Base-by-base conservation (phyloP, 2,329 filamentous ascomycete species). In the Penicillium sp. region DNA sequence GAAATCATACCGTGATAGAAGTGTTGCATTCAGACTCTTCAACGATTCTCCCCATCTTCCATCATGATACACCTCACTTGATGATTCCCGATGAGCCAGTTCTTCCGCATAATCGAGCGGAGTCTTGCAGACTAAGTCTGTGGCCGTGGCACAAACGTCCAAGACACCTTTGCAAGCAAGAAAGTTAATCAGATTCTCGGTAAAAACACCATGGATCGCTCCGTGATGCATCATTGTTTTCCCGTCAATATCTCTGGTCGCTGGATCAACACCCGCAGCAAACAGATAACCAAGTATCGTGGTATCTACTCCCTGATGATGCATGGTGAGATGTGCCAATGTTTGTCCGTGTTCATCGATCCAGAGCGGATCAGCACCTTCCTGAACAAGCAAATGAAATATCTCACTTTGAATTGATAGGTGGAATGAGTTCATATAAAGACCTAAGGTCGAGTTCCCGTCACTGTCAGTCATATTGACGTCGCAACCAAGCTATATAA, bases 21-120 rank as follows among this genome's bases (percentile, higher is more conserved):
- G 3, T 34, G 3, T 20, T 34, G 15, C 32, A 20, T 34, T 20
- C 32, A 20, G 17, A 34, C 32, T 32, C 33, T 33, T 20, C 29
- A 49, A 45, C 20, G 49, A 52, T n/a, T 52, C 10, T 33, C 36
- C n/a, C 49, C 18, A 43, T 32, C 41, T 43, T 34, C 18, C 2
- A 47, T 42, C n/a, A 47, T 27, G 13, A 30, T 36, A 23, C 17
- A 37, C 27, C 40, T 47, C 17, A 13, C 48, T 30, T 30, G 30
- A 7, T 36, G 47, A 33, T 51, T 49, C 8, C 30, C 26, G 10
- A 54, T 24, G 10, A 46, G 26, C 26, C 27, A 46, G 27, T 44
- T 56, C 51, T 52, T 55, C 42, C 7, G 52, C 50, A 26, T 58
- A 60, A n/a, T 60, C 33, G 36, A 60, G 50, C 13, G 55, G 51